Base-by-base conservation (phyloP, 495 filamentous ascomycete genomes). In the Penicillium cosmopolitanum region DNA sequence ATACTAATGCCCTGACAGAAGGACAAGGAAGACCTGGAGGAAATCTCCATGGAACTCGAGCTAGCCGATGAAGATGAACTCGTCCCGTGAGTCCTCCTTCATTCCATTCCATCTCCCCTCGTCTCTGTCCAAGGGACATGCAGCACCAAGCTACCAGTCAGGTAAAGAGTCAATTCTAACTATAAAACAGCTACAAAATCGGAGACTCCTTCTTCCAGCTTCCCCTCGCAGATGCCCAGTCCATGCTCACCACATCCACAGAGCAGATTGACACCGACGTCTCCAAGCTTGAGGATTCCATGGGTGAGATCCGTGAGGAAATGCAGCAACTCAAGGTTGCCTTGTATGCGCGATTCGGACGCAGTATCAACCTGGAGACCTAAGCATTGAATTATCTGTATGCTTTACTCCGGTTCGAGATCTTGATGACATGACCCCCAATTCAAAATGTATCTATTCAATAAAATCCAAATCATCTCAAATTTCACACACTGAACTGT, bases 11-110 rank as follows among this genome's bases (percentile, higher is more conserved):
- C 57, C 12, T 25, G 5, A 52, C 66, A 98, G 96, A 97, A 98
- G 78, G 95, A 98, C 68, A 98, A 97, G 74, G 96, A 98, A 73
- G 95, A 97, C 66, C 84, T 98, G 5, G 92, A 97, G 63, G 95
- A 98, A 71, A 83, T 98, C 48, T 89, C 88, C 5, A 91, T 79
- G 34, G 95, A 98, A 71, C 82, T 98, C 15, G 95, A 98, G 74
- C 85, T 98, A 7, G 93, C 91, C 25, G 95, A 98, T 76, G 96
- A 98, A 66, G 95, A 98, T 58, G 93, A 96, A 28, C 82, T 88
- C 58, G 84, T 98, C 11, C 93, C 91, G 94, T 97, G 81, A 43
- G 84, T 75, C 28, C 61, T 44, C 18, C 38, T 18, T 51, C 36
- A 28, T 5, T 55, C 35, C 35, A 42, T 10, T 18, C 23, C 19